Base-by-base conservation (phyloP, 2,329 filamentous ascomycete species). In the Colletotrichum karsti region DNA sequence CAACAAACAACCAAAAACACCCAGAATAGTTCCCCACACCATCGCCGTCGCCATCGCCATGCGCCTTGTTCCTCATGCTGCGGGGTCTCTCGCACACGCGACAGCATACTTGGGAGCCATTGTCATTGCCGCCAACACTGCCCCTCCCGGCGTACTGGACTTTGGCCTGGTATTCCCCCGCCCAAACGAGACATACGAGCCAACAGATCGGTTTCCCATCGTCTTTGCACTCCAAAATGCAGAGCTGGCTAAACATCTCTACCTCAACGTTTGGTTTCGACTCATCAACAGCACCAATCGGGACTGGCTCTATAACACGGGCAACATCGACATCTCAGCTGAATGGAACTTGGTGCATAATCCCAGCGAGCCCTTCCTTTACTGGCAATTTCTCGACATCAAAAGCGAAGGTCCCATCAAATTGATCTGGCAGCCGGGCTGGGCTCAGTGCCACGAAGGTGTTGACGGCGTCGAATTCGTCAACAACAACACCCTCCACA, bases 81-180 rank as follows among this genome's bases (percentile, higher is more conserved):
- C 15, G 33, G 10, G 33, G 33, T 5, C 33, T 37, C 37, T 68
- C 30, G 39, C 60, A 35, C 58, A 46, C 24, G 50, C 46, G 15
- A 48, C 63, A 22, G 55, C 22, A 61, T 69, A 50, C 64, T 55
- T 69, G 8, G 58, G 66, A 20, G 22, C 62, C 26, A 37, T 71
- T 35, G 54, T 42, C 33, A 9, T 12, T 37, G 63, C 63, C 50
- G 67, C 51, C 30, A 24, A 22, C 24, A n/a, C n/a, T n/a, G n/a
- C n/a, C n/a, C n/a, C n/a, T n/a, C n/a, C n/a, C n/a, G 56, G 56
- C 53, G 50, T 63, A 26, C 61, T 75, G 18, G 75, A 77, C 46
- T 51, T 77, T 51, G 74, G 73, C 63, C 30, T 77, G 8, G 65
- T 77, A 42, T 78, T 77, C 66, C 76, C 76, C 1, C 76, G 74